phyloP scores from a whole-genome alignment of 495 filamentous ascomycete species.

The Thermothielavioides terrestris region DNA sequence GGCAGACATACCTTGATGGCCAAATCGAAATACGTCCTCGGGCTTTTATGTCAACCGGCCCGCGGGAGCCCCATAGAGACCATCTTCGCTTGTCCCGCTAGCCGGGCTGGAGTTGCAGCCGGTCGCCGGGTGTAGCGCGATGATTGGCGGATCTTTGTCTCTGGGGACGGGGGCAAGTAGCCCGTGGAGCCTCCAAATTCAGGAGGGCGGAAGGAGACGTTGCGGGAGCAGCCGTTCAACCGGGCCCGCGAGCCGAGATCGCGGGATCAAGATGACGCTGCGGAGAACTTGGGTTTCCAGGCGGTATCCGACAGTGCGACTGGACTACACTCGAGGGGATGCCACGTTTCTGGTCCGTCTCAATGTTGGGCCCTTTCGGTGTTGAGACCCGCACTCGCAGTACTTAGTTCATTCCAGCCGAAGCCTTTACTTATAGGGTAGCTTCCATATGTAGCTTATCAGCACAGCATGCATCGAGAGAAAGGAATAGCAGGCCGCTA shows the following conservation, averaged over 20 bases:
- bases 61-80: background rate
- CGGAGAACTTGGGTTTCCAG: background rate
- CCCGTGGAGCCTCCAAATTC: constrained; percentile 13
- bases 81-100: background rate
- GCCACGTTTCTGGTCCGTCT: too few species aligned
- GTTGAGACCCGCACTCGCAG: too few species aligned
- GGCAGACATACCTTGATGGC: background rate
- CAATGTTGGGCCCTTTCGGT: too few species aligned
- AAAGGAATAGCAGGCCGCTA: too few species aligned
- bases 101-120: constrained; percentile 7
- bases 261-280: background rate
- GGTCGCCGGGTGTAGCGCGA: constrained; percentile 5
- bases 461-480: too few species aligned
- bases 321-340: too few species aligned
- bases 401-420: too few species aligned
- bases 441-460: too few species aligned
- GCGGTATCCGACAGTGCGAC: too few species aligned
- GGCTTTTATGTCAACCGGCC: background rate
- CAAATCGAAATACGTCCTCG: too few species aligned
- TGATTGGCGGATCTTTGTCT: constrained; percentile 23
- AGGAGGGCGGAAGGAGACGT: constrained; percentile 26
- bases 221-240: constrained; percentile 23
- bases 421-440: too few species aligned
- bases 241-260: constrained; percentile 23
- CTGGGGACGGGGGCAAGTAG: constrained; percentile 4